phyloP scores from a whole-genome alignment of 176 grass and related monocot genomes.

The Triticum timopheevii region DNA sequence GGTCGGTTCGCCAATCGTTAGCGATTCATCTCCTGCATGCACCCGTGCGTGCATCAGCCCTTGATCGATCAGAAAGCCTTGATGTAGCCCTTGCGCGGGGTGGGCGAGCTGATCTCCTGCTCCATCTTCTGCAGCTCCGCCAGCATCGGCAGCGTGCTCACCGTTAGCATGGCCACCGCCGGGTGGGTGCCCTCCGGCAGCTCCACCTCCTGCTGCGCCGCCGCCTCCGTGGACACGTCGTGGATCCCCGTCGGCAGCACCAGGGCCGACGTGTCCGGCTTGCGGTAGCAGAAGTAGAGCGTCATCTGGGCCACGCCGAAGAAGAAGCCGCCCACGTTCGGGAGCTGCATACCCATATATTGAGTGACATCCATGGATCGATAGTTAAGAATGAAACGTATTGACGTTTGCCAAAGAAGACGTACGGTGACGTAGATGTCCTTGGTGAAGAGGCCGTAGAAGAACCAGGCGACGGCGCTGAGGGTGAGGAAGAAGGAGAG shows the following conservation, averaged over 20 bases:
- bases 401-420: not conserved
- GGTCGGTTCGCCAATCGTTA: not conserved
- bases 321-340: conserved; percentile 78
- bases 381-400: too few relatives aligned
- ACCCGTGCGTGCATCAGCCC: not conserved
- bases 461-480: conserved; percentile 78
- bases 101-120: conserved; percentile 29
- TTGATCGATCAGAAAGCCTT: conserved; percentile 28
- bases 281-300: conserved; percentile 69
- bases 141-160: conserved; percentile 53
- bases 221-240: not conserved
- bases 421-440: conserved; percentile 68
- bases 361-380: not conserved
- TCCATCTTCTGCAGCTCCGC: conserved; percentile 65
- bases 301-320: conserved; percentile 76
- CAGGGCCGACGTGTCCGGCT: conserved; percentile 22
- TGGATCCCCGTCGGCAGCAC: conserved; percentile 27
- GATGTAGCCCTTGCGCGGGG: conserved; percentile 35
- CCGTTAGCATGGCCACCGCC: conserved; percentile 43
- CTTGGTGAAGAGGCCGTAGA: conserved; percentile 72
- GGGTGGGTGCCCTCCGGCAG: conserved; percentile 27
- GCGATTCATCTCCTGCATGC: not conserved
- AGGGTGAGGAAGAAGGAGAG: conserved; percentile 82
- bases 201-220: conserved; percentile 22
- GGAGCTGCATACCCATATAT: conserved; percentile 38